A percentile compares a stretch with the other conserved stretches of the same genome.
Conservation (phyloP, 345 rosid species). For the Odontarrhena argentea region DNA sequence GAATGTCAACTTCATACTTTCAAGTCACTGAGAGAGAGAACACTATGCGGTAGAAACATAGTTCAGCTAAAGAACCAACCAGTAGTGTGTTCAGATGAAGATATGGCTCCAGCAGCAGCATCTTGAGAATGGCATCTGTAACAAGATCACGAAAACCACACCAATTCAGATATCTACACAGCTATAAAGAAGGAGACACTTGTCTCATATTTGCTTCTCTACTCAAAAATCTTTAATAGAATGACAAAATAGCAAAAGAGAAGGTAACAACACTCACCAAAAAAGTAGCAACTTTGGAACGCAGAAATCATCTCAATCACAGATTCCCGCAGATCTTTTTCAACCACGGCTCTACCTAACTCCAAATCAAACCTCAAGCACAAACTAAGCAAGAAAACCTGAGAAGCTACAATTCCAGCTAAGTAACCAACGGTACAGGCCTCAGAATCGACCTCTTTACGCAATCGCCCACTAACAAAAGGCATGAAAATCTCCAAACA, state of each 20-base stretch:
- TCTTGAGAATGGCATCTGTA: conserved; percentile 59
- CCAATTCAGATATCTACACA: conserved; percentile 9
- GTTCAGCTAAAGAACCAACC: conserved; percentile 49
- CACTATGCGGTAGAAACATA: conserved; percentile 3
- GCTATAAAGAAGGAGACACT: background rate
- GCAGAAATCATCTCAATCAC: conserved; percentile 52
- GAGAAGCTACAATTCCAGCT: conserved; percentile 73
- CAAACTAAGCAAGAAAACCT: conserved; percentile 55
- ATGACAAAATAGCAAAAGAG: conserved; percentile 9
- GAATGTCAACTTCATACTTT: conserved; percentile 2
- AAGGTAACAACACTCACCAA: conserved; percentile 49
- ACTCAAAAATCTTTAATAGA: conserved; percentile 9
- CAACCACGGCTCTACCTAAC: conserved; percentile 40
- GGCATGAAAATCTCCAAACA: conserved; percentile 61
- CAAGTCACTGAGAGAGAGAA: conserved; percentile 1
- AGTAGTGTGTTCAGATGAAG: conserved; percentile 52
- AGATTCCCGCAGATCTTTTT: conserved; percentile 46
- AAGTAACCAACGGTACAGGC: conserved; percentile 49
- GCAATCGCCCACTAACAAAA: conserved; percentile 45
- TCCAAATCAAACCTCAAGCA: conserved; percentile 57
- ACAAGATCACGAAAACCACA: conserved; percentile 29
- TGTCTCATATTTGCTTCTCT: background rate
- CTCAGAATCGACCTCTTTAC: conserved; percentile 43
- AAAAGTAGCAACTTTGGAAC: conserved; percentile 54
- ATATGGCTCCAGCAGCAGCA: conserved; percentile 60